Conservation (phyloP, 805 yeast species). For the Zygotorulaspora chibaensis region DNA sequence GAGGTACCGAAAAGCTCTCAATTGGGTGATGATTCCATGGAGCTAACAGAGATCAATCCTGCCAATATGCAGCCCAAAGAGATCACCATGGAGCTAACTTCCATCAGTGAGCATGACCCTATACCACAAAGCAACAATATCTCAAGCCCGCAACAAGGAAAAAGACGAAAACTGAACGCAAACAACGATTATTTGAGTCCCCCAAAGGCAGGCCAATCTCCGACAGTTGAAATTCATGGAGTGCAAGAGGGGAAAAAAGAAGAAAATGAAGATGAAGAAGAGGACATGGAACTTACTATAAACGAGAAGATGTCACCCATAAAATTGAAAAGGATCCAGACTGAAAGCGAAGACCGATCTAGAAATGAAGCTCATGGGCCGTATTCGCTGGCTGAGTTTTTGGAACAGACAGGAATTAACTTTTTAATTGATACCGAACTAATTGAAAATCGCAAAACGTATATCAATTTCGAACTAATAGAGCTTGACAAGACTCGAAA, state of each 20-base stretch:
- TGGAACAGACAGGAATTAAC: conserved; percentile 20
- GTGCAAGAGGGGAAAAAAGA: conserved; percentile 1
- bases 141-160: too few relatives aligned
- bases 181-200: not conserved
- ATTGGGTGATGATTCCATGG: conserved; percentile 11
- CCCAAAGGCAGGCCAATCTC: not conserved
- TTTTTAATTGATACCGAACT: conserved; percentile 18
- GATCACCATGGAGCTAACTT: not conserved
- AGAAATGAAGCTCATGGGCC: not conserved
- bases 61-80: not conserved
- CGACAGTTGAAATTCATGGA: conserved; percentile 9
- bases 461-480: conserved; percentile 10
- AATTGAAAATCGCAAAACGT: conserved; percentile 8
- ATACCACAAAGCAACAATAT: too few relatives aligned
- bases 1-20: not conserved
- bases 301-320: conserved; percentile 32
- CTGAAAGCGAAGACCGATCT: not conserved
- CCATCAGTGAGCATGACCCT: not conserved
- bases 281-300: conserved; percentile 19
- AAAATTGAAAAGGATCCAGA: conserved; percentile 9
- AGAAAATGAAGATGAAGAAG: conserved; percentile 6
- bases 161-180: not conserved
- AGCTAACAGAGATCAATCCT: conserved; percentile 6
- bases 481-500: conserved; percentile 2
- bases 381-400: conserved; percentile 17